Evolutionary conservation across 2,329 filamentous ascomycete genomes (phyloP).

Genomic region (Sphaerulina musiva): DNA sequence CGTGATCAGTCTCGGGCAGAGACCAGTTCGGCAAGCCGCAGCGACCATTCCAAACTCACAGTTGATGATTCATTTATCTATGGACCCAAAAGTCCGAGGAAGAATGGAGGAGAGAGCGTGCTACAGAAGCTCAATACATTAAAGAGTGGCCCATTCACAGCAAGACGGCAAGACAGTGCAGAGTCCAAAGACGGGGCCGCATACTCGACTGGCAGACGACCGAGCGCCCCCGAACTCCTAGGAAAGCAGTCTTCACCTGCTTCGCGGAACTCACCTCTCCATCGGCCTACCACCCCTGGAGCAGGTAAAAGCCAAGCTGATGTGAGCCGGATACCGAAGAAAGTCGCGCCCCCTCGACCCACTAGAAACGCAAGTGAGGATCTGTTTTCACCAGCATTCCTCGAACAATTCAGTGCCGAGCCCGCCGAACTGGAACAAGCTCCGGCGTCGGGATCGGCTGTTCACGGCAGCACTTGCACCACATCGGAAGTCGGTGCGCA

Average conservation of each 20-base stretch:
- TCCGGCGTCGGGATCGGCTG: background rate
- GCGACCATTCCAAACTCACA: constrained; percentile 16
- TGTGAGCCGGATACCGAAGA: constrained; percentile 13
- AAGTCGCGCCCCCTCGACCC: constrained; percentile 28
- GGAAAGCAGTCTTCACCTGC: constrained; percentile 11
- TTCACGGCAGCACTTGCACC: constrained; percentile 18
- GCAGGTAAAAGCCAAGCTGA: constrained; percentile 1
- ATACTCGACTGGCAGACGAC: constrained; percentile 12
- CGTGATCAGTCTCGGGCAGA: constrained; percentile 15
- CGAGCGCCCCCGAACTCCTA: constrained; percentile 14
- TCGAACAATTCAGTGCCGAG: constrained; percentile 26
- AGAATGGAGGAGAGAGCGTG: constrained; percentile 36
- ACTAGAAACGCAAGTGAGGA: constrained; percentile 27
- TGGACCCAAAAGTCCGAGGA: constrained; percentile 42
- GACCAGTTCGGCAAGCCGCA: constrained; percentile 23
- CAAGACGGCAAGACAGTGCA: constrained; percentile 16
- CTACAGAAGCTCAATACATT: constrained; percentile 57
- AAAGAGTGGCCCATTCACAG: constrained; percentile 56
- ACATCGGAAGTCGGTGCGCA: background rate
- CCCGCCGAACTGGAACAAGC: constrained; percentile 16
- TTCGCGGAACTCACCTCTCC: constrained; percentile 12
- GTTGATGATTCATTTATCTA: constrained; percentile 15
- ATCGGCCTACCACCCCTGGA: constrained; percentile 9
- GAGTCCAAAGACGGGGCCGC: constrained; percentile 10
- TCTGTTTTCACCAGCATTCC: constrained; percentile 24